Evolutionary conservation across 139 green algal species (phyloP), one percentile per base, ranked within the genome.

Genomic region (Zygnema circumcarinatum): DNA sequence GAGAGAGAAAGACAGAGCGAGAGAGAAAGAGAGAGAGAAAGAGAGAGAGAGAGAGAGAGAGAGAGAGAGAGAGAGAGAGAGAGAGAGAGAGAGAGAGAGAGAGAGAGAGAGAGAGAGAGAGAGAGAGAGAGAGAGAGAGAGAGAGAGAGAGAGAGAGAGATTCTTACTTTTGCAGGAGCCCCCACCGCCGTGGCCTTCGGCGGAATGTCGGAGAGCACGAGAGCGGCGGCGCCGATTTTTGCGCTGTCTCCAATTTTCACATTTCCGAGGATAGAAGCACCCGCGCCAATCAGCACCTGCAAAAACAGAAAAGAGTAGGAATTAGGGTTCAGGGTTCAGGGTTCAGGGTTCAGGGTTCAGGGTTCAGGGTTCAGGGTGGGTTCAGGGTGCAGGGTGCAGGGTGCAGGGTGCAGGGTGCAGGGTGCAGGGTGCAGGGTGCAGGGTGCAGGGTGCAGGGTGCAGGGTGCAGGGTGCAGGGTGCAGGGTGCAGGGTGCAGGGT

Each of bases 161-260:
- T 11, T 3, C 79, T 21, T 40, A 56, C 76, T 21, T 83, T 83
- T 54, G 76, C 76, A 36, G 76, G 76, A 52, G 76, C 32, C 76
- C 81, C 81, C 20, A 88, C 81, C 3, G 81, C 81, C 29, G 72
- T 85, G 72, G 67, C 54, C 39, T 88, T 52, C 29, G 67, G 69
- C 2, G 81, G 81, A 88, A 88, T 85, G 73, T 88, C 81, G 33
- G 67, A 83, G 73, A 88, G 11, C 7, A 88, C 81, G 32, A 88
- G 33, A 33, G 81, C 81, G 7, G 54, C 72, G 54, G 81, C 67
- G 2, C 81, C 81, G 7, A 88, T 87, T 52, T 88, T 88, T 39
- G 54, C 72, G 31, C 72, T 16, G 25, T 88, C 81, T 2, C 81
- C 81, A 74, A 88, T 85, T 21, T 88, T 86, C 25, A 88, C 81